phyloP scores from a whole-genome alignment of 768 basidiomycete species.

The Asterophora lycoperdoides region DNA sequence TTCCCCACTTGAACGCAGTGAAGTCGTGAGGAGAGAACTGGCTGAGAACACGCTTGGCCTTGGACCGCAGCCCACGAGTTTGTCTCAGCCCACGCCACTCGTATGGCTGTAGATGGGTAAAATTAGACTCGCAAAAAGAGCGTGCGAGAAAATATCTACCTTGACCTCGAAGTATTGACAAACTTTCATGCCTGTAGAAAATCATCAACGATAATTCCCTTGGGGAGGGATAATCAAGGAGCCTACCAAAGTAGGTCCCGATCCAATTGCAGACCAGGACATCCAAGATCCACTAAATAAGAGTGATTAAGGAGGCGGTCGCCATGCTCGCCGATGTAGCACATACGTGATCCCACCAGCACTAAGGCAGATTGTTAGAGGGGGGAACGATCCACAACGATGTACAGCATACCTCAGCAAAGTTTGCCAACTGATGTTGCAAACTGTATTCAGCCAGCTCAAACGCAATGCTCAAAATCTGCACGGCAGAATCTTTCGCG shows the following conservation, averaged over 20 bases:
- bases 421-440: conserved; percentile 85
- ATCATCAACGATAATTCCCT: conserved; percentile 8
- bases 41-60: conserved; percentile 73
- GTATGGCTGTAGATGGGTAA: conserved; percentile 52
- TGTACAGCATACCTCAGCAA: conserved; percentile 63
- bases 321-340: conserved; percentile 6
- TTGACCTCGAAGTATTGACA: conserved; percentile 88
- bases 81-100: conserved; percentile 82
- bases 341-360: conserved; percentile 92
- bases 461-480: conserved; percentile 86
- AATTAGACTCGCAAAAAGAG: conserved; percentile 1
- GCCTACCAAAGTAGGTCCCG: conserved; percentile 73
- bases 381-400: conserved; percentile 2
- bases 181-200: conserved; percentile 68
- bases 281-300: conserved; percentile 74
- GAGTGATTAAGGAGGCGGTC: conserved; percentile 9
- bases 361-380: conserved; percentile 40
- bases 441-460: conserved; percentile 87
- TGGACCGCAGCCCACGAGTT: conserved; percentile 71
- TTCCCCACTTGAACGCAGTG: conserved; percentile 86
- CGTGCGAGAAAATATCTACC: conserved; percentile 36
- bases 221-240: conserved; percentile 2
- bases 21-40: conserved; percentile 88
- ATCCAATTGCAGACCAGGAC: conserved; percentile 87
- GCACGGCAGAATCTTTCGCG: conserved; percentile 12